phyloP scores from a whole-genome alignment of 2,329 filamentous ascomycete species.

The Colletotrichum echinochloae region DNA sequence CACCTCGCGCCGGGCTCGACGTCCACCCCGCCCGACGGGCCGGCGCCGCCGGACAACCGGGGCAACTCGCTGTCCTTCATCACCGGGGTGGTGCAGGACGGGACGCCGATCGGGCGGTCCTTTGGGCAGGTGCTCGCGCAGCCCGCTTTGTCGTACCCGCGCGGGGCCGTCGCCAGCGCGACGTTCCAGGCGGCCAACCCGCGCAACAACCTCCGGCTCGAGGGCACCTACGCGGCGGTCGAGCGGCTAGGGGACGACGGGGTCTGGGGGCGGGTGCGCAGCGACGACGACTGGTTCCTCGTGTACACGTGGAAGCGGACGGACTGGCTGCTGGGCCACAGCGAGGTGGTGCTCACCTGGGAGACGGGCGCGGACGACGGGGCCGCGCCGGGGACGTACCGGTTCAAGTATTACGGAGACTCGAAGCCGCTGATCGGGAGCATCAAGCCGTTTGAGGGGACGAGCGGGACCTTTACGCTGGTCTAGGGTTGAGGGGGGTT shows the following conservation, averaged over 20 bases:
- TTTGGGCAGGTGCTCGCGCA: slow-evolving; percentile 77
- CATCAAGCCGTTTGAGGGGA: slow-evolving; percentile 77
- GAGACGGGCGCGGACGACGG: slow-evolving; percentile 65
- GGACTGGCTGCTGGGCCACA: slow-evolving; percentile 76
- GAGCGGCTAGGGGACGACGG: slow-evolving; percentile 65
- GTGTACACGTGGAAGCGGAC: slow-evolving; percentile 84
- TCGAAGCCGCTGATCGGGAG: slow-evolving; percentile 72
- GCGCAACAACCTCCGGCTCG: slow-evolving; percentile 85
- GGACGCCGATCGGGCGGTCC: slow-evolving; percentile 69
- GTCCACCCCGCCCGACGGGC: slow-evolving; percentile 62
- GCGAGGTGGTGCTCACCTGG: slow-evolving; percentile 85
- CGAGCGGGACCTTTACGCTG: slow-evolving; percentile 66
- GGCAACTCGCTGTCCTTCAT: slow-evolving; percentile 84
- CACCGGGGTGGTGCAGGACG: slow-evolving; percentile 80
- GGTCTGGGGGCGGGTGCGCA: slow-evolving; percentile 74
- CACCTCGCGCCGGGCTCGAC: slow-evolving; percentile 68
- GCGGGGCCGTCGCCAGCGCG: slow-evolving; percentile 72
- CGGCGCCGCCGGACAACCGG: slow-evolving; percentile 81
- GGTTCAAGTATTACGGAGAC: slow-evolving; percentile 88
- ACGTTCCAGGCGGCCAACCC: slow-evolving; percentile 91
- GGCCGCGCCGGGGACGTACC: slow-evolving; percentile 75
- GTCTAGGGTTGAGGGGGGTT: slow-evolving; percentile 29
- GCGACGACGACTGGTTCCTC: slow-evolving; percentile 86
- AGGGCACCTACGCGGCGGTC: slow-evolving; percentile 81
- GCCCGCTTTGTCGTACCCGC: slow-evolving; percentile 64